phyloP scores from a whole-genome alignment of 768 basidiomycete genomes.

The Grammothele lineata region DNA sequence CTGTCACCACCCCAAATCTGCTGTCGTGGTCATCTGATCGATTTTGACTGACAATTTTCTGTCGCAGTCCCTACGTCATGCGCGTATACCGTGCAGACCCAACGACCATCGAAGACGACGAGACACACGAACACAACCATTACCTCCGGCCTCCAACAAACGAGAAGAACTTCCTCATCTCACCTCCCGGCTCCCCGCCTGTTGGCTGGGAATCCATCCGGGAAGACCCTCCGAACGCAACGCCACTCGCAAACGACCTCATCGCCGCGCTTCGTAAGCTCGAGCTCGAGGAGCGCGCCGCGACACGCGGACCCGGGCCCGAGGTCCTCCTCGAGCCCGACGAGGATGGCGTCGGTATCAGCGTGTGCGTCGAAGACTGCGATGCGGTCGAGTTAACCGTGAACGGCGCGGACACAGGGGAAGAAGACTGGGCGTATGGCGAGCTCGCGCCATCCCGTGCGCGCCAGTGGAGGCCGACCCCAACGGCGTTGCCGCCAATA shows the following conservation, averaged over 20 bases:
- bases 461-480: constrained; percentile 25
- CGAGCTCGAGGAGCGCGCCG: constrained; percentile 43
- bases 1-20: not conserved
- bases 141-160: constrained; percentile 73
- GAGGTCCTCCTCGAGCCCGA: constrained; percentile 67
- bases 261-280: constrained; percentile 73
- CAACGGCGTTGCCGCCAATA: constrained; percentile 22
- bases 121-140: constrained; percentile 25
- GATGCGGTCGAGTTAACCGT: constrained; percentile 36
- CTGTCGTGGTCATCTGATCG: not conserved
- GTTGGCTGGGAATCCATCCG: constrained; percentile 91
- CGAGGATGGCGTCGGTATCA: constrained; percentile 67
- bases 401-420: constrained; percentile 20
- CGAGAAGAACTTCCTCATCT: constrained; percentile 96
- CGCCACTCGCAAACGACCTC: constrained; percentile 85
- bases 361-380: constrained; percentile 76
- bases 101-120: constrained; percentile 49
- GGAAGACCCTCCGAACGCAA: constrained; percentile 86
- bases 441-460: constrained; percentile 40
- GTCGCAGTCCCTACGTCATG: constrained; percentile 44
- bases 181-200: constrained; percentile 96
- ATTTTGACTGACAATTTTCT: not conserved
- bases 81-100: constrained; percentile 74
- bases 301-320: constrained; percentile 27
- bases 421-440: constrained; percentile 59